Evolutionary conservation across 2,329 filamentous ascomycete species (phyloP).

Genomic region (Fusarium sp.): DNA sequence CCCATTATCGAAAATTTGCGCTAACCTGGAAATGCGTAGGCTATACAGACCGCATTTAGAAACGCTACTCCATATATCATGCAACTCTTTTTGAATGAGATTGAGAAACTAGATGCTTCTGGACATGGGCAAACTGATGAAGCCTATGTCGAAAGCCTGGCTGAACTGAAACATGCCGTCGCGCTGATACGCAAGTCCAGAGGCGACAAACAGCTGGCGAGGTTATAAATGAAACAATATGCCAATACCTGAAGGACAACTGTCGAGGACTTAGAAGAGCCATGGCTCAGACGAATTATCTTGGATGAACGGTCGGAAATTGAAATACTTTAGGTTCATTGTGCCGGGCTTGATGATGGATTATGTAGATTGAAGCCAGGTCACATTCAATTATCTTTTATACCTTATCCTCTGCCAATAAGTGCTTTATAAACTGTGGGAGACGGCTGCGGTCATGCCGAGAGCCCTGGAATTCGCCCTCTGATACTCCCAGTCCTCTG

Average conservation of each 20-base stretch:
- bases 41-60: neutral
- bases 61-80: neutral
- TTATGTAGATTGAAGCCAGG: neutral
- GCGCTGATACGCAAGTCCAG: neutral
- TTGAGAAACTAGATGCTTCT: neutral
- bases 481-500: neutral
- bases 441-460: accelerated
- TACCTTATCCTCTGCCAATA: accelerated
- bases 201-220: neutral
- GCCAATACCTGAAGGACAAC: neutral
- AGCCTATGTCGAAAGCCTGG: neutral
- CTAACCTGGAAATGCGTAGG: neutral
- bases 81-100: neutral
- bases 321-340: accelerated
- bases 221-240: neutral
- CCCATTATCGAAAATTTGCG: accelerated
- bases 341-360: neutral
- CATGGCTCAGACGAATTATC: neutral
- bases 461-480: accelerated
- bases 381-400: too few species aligned
- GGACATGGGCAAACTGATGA: neutral
- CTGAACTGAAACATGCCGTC: neutral
- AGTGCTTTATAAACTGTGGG: accelerated
- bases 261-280: neutral
- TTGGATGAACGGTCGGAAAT: accelerated